A percentile compares a stretch with the other conserved stretches of the same genome.
These are phyloP conservation scores for Thyridium curvatum DNA, from an alignment of 2,329 filamentous ascomycete species.

Conservation along the genomic window DNA sequence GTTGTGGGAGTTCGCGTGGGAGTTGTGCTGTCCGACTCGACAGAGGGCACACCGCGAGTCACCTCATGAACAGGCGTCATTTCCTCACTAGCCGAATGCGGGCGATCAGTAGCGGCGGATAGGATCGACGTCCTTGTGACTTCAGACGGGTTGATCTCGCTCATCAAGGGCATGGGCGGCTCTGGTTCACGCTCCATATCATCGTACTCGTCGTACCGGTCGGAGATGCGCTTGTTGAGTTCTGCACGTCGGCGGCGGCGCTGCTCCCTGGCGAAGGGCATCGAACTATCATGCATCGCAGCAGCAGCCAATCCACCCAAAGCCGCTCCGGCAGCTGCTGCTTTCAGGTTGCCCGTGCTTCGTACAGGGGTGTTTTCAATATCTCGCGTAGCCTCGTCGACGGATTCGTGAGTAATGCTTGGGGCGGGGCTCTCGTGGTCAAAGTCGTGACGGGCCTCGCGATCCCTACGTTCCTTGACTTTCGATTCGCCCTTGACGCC, in stretches of 20 bases:
- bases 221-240: slow-evolving; percentile 37
- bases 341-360: slow-evolving; percentile 34
- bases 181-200: slow-evolving; percentile 33
- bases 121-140: slow-evolving; percentile 82
- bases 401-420: slow-evolving; percentile 41
- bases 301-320: slow-evolving; percentile 28
- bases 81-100: slow-evolving; percentile 61
- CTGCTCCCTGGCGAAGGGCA: slow-evolving; percentile 43
- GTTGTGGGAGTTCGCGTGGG: slow-evolving; percentile 48
- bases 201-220: slow-evolving; percentile 45
- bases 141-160: slow-evolving; percentile 79
- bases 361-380: slow-evolving; percentile 40
- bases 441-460: slow-evolving; percentile 50
- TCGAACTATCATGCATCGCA: slow-evolving; percentile 27
- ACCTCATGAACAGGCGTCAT: slow-evolving; percentile 57
- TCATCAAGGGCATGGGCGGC: slow-evolving; percentile 83
- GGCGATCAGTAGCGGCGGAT: slow-evolving; percentile 71
- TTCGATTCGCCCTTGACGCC: slow-evolving; percentile 35
- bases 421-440: slow-evolving; percentile 38
- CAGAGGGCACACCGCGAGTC: slow-evolving; percentile 53
- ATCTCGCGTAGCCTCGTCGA: slow-evolving; percentile 21
- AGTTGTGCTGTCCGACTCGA: slow-evolving; percentile 55
- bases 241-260: slow-evolving; percentile 47
- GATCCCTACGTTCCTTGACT: slow-evolving; percentile 38
- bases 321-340: slow-evolving; percentile 38